A percentile compares a stretch with the other conserved stretches of the same genome.
phyloP scores from a whole-genome alignment of 129 eudicot species.

The Lactuca sativa region DNA sequence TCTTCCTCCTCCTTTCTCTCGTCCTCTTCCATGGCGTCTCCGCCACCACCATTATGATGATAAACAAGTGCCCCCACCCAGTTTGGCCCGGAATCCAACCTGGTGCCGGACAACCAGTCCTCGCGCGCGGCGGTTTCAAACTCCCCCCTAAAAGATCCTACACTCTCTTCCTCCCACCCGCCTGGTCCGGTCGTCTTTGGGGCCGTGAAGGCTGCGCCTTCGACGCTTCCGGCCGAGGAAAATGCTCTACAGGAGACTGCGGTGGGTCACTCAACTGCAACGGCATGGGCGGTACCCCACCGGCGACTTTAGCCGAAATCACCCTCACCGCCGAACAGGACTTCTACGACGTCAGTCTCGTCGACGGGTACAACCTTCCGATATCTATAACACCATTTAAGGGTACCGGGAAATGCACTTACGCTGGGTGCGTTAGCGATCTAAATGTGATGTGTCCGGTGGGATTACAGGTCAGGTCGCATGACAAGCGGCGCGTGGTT shows the following conservation, averaged over 20 bases:
- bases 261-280: conserved; percentile 84
- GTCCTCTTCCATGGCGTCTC: conserved; percentile 13
- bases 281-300: conserved; percentile 88
- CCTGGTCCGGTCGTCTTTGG: conserved; percentile 97
- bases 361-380: conserved; percentile 91
- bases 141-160: conserved; percentile 62
- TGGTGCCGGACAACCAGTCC: conserved; percentile 62
- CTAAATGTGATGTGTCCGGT: conserved; percentile 88
- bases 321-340: conserved; percentile 84
- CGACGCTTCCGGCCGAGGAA: conserved; percentile 67
- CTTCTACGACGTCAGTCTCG: conserved; percentile 90
- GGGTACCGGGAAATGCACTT: conserved; percentile 71
- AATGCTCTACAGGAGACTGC: conserved; percentile 94
- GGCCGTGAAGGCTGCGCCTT: conserved; percentile 94
- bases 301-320: conserved; percentile 88
- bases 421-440: conserved; percentile 89
- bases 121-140: conserved; percentile 86
- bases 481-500: conserved; percentile 60
- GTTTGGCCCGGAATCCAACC: conserved; percentile 99
- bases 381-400: conserved; percentile 67
- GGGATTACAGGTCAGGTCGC: conserved; percentile 86
- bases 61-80: conserved; percentile 78
- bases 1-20: conserved; percentile 10
- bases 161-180: conserved; percentile 63
- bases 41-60: conserved; percentile 65